phyloP scores from a whole-genome alignment of 2,329 filamentous ascomycete species.

The Epichloe festucae region DNA sequence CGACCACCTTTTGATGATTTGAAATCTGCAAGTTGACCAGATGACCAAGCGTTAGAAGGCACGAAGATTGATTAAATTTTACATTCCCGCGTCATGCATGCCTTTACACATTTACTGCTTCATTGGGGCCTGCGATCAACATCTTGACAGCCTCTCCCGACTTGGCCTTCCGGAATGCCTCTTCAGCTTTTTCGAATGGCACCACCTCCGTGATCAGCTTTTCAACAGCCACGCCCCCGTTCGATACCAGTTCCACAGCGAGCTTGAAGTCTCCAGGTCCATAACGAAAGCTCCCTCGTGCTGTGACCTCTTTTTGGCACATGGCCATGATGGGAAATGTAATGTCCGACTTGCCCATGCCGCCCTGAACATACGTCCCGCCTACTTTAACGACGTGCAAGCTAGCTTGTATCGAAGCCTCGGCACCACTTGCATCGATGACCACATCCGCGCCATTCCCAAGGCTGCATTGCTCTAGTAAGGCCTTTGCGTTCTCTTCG shows the following conservation, averaged over 20 bases:
- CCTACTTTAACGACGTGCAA: slow-evolving; percentile 27
- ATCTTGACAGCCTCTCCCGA: slow-evolving; percentile 64
- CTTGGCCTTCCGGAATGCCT: slow-evolving; percentile 78
- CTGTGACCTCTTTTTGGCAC: slow-evolving; percentile 77
- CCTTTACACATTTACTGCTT: slow-evolving; percentile 12
- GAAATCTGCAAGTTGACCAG: no score
- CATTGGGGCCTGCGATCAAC: slow-evolving; percentile 51
- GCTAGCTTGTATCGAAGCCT: slow-evolving; percentile 62
- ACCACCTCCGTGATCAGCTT: slow-evolving; percentile 66
- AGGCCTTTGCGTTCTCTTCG: slow-evolving; percentile 58
- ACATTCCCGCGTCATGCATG: no score
- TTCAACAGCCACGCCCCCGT: slow-evolving; percentile 66
- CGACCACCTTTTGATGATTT: no score
- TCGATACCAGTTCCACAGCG: slow-evolving; percentile 62
- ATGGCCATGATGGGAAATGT: slow-evolving; percentile 60
- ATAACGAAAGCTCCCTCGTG: slow-evolving; percentile 82
- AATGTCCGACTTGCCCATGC: no score
- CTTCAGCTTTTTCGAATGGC: slow-evolving; percentile 67
- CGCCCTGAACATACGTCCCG: no score
- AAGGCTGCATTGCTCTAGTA: slow-evolving; percentile 51
- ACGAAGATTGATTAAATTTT: no score
- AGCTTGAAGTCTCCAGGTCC: slow-evolving; percentile 76
- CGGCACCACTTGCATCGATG: slow-evolving; percentile 69
- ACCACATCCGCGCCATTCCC: slow-evolving; percentile 59
- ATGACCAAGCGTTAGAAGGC: no score